Conservation (phyloP, 352 stramenopile genomes). For the Phytophthora citrophthora region DNA sequence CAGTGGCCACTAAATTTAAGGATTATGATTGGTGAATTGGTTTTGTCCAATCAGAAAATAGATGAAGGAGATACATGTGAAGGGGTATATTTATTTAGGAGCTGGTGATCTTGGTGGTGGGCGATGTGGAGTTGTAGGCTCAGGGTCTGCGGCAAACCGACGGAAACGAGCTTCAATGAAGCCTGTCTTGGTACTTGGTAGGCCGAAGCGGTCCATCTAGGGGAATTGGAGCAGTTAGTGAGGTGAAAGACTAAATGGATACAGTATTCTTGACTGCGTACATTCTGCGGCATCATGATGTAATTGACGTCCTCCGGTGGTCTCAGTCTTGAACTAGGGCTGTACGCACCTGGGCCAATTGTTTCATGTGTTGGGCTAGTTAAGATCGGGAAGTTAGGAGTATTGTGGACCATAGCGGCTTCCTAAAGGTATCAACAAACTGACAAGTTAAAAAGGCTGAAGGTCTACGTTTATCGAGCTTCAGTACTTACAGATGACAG, state of each 20-base stretch:
- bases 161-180: slow-evolving; percentile 78
- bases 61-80: not conserved
- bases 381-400: slow-evolving; percentile 67
- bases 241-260: not conserved
- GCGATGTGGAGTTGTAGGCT: slow-evolving; percentile 25
- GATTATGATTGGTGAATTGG: slow-evolving; percentile 13
- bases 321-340: slow-evolving; percentile 20
- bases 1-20: slow-evolving; percentile 17
- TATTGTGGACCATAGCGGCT: slow-evolving; percentile 79
- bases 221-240: not conserved
- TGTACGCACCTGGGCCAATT: slow-evolving; percentile 64
- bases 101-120: slow-evolving; percentile 11
- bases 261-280: slow-evolving; percentile 24
- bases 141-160: slow-evolving; percentile 58
- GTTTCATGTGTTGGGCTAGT: slow-evolving; percentile 54
- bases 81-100: not conserved
- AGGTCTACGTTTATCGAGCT: not conserved
- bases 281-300: slow-evolving; percentile 75
- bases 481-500: slow-evolving; percentile 57
- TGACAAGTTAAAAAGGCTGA: slow-evolving; percentile 1
- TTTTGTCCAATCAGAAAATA: slow-evolving; percentile 18
- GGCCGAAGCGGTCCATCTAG: slow-evolving; percentile 67
- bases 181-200: slow-evolving; percentile 44
- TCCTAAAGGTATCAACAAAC: slow-evolving; percentile 33
- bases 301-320: slow-evolving; percentile 63